Conservation (phyloP, 768 basidiomycete species). For the Mycena albidolilacea region DNA sequence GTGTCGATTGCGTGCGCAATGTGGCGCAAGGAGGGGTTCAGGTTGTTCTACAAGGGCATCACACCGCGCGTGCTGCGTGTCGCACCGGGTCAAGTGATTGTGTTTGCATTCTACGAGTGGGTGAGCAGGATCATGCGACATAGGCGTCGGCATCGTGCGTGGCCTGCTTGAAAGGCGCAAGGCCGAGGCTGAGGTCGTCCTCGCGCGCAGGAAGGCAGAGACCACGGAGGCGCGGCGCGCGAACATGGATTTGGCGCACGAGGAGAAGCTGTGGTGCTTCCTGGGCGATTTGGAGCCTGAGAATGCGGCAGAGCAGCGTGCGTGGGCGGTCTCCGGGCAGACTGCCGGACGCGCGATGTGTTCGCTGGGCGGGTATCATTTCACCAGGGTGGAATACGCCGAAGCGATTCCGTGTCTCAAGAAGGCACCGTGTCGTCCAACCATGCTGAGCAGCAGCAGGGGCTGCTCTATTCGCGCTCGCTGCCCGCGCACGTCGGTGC, state of each 20-base stretch:
- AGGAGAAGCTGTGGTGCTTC: slow-evolving; percentile 96
- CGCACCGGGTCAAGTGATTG: slow-evolving; percentile 96
- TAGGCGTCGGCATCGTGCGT: slow-evolving; percentile 84
- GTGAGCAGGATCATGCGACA: slow-evolving; percentile 82
- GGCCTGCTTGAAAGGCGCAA: slow-evolving; percentile 89
- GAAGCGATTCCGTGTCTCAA: too few relatives aligned
- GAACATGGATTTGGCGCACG: slow-evolving; percentile 74
- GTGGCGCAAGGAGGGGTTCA: slow-evolving; percentile 91
- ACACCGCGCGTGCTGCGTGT: slow-evolving; percentile 96
- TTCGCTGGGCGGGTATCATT: slow-evolving; percentile 79
- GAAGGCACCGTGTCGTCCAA: too few relatives aligned
- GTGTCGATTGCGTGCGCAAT: slow-evolving; percentile 88
- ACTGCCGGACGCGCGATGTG: slow-evolving; percentile 94
- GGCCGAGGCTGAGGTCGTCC: slow-evolving; percentile 84
- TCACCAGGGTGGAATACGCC: too few relatives aligned
- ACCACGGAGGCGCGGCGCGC: slow-evolving; percentile 57
- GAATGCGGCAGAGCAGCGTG: slow-evolving; percentile 77
- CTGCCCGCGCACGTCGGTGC: too few relatives aligned
- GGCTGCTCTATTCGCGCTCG: too few relatives aligned
- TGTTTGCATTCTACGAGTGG: slow-evolving; percentile 97
- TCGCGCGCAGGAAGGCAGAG: slow-evolving; percentile 69
- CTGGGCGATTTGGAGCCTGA: slow-evolving; percentile 92
- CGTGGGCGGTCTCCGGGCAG: slow-evolving; percentile 86
- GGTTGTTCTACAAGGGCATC: slow-evolving; percentile 98
- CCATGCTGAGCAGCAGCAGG: too few relatives aligned